Conservation (phyloP, 2,329 filamentous ascomycete genomes). For the Calycina herbarum region DNA sequence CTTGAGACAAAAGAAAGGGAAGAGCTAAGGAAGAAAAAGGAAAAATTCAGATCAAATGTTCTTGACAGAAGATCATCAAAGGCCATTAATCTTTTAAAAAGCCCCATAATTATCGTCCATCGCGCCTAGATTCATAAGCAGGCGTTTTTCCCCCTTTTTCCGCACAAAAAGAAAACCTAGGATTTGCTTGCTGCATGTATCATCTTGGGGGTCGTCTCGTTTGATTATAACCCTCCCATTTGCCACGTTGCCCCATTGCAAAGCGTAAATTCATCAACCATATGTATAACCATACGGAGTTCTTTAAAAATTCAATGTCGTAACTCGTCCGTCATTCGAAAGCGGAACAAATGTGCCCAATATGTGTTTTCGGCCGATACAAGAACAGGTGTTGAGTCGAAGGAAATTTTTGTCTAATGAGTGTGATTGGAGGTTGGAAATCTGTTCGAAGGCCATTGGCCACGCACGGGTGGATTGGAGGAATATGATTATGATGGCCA, state of each 20-base stretch:
- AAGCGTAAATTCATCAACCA: constrained; percentile 47
- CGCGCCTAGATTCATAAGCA: constrained; percentile 37
- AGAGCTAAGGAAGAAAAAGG: not conserved
- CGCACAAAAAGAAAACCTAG: constrained; percentile 8
- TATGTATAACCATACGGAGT: constrained; percentile 41
- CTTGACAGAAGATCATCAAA: not conserved
- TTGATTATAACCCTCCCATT: constrained; percentile 28
- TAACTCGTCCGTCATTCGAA: constrained; percentile 43
- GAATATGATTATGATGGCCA: constrained; percentile 16
- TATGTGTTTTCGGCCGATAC: constrained; percentile 42
- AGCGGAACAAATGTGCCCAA: constrained; percentile 41
- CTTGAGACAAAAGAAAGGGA: constrained; percentile 26
- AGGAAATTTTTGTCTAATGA: constrained; percentile 35
- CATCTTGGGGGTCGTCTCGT: constrained; percentile 35
- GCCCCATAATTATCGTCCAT: constrained; percentile 12
- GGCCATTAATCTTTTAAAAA: not conserved
- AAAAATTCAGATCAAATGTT: constrained; percentile 5
- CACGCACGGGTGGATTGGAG: constrained; percentile 21
- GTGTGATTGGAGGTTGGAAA: constrained; percentile 32
- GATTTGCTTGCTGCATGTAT: constrained; percentile 26
- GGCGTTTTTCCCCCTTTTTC: constrained; percentile 23
- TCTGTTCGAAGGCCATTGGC: constrained; percentile 34
- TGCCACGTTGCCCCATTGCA: constrained; percentile 38
- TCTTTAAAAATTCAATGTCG: constrained; percentile 42
- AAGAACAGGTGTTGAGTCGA: constrained; percentile 38